Conservation (phyloP, 768 basidiomycete species). For the Crepidotus variabilis region DNA sequence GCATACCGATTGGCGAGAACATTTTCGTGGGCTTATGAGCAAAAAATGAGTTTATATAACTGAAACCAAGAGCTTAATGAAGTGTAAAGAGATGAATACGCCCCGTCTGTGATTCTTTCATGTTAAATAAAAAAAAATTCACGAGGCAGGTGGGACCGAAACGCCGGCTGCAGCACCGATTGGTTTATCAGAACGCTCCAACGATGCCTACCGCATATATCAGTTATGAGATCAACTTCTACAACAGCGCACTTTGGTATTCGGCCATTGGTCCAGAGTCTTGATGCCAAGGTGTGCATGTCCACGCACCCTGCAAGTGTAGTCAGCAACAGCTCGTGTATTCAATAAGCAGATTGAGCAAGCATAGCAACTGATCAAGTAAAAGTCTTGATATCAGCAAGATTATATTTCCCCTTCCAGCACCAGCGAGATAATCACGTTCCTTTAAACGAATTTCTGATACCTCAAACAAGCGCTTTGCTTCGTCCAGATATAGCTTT, state of each 20-base stretch:
- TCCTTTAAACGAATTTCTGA: conserved; percentile 72
- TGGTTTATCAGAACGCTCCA: conserved; percentile 13
- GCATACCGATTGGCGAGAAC: too few species aligned
- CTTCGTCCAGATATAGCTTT: conserved; percentile 77
- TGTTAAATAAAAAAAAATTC: too few species aligned
- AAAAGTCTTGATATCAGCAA: conserved; percentile 70
- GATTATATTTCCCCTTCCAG: conserved; percentile 61
- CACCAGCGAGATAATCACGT: conserved; percentile 82
- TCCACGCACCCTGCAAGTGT: conserved; percentile 46
- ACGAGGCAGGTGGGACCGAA: too few species aligned
- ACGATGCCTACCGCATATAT: conserved; percentile 20
- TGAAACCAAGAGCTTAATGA: too few species aligned
- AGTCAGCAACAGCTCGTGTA: neutral
- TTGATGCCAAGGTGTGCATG: conserved; percentile 48
- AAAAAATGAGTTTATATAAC: too few species aligned
- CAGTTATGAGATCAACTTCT: neutral
- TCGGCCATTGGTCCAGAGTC: conserved; percentile 59
- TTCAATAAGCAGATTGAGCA: too few species aligned
- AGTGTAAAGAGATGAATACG: too few species aligned
- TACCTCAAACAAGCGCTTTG: conserved; percentile 76
- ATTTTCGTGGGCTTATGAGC: too few species aligned
- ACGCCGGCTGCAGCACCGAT: conserved; percentile 11
- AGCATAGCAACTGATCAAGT: conserved; percentile 47
- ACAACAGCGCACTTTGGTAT: conserved; percentile 41
- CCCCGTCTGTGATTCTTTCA: too few species aligned